Conservation (phyloP, 2,329 filamentous ascomycete species). For the Cercospora zeae-maydis region DNA sequence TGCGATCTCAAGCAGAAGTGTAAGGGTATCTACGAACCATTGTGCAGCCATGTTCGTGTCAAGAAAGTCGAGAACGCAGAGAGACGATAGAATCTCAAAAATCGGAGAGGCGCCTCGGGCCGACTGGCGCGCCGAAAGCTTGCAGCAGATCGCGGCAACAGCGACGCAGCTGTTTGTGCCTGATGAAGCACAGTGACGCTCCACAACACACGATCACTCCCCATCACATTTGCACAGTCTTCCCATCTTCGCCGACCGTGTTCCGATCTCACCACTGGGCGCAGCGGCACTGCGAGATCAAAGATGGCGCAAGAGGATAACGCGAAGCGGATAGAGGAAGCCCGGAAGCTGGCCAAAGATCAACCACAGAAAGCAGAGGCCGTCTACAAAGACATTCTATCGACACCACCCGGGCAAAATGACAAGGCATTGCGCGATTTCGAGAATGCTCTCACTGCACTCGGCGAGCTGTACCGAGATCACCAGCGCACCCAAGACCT, state of each 20-base stretch:
- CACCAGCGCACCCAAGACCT: conserved; percentile 79
- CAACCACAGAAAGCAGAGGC: conserved; percentile 80
- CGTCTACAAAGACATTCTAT: conserved; percentile 85
- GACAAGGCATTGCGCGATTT: conserved; percentile 89
- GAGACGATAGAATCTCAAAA: conserved; percentile 8
- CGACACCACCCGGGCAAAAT: conserved; percentile 76
- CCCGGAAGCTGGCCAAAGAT: conserved; percentile 75
- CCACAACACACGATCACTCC: conserved; percentile 6
- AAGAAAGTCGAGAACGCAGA: conserved; percentile 7
- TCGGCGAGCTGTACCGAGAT: conserved; percentile 91
- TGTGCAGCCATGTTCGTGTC: conserved; percentile 15
- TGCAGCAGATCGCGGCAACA: neutral
- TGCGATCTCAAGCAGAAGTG: neutral
- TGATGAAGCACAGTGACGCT: neutral
- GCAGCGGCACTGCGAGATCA: neutral
- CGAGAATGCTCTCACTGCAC: conserved; percentile 78
- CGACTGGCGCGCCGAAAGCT: conserved; percentile 8
- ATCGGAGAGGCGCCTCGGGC: neutral
- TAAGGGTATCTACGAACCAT: conserved; percentile 18
- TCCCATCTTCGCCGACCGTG: neutral
- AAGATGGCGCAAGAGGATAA: conserved; percentile 52
- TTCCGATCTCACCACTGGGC: neutral
- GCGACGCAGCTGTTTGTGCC: conserved; percentile 7
- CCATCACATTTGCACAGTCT: neutral
- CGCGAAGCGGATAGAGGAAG: conserved; percentile 75